Base-by-base conservation (phyloP, 2,329 filamentous ascomycete genomes). In the Pseudofabraea citricarpa region DNA sequence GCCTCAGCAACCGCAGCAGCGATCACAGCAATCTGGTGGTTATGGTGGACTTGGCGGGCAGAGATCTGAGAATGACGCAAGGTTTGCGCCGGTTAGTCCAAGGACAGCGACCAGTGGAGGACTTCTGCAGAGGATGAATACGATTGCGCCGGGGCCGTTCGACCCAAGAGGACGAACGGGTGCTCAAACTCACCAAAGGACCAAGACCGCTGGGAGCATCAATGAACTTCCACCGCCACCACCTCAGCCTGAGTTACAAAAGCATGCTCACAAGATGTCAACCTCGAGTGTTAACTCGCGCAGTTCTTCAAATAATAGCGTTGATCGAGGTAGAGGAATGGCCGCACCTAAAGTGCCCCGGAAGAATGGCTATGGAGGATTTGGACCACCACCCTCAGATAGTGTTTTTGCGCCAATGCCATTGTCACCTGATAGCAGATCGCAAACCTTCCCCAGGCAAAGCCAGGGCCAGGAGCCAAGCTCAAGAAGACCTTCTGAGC, bases 141-240 rank as follows among this genome's bases (percentile, higher is more conserved):
- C 68, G 7, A 83, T 87, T 56, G 72, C 78, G 1, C 79, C 83
- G 1, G 83, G 81, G 0, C 83, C 83, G 0, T 86, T 87, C 54
- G 78, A 81, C 10, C 35, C 35, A 10, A 45, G 49, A 36, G 49
- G 55, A 15, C 24, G 41, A 26, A 46, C 51, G 51, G 20, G 53
- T 52, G n/a, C 15, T 4, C 43, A 56, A 23, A 47, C 58, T 12
- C 67, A 68, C 32, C 41, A 48, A 20, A 50, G 54, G 43, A 49
- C 53, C 36, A 43, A 40, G 23, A 58, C 46, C 5, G 39, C 36
- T 37, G 52, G 47, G 9, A 56, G 51, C 46, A 21, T 54, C 8
- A 45, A 44, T 15, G 50, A 51, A 33, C n/a, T n/a, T n/a, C n/a
- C n/a, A n/a, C n/a, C n/a, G n/a, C n/a, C n/a, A n/a, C n/a, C n/a